Evolutionary conservation across 805 yeast genomes (phyloP), one percentile per base, ranked within the genome.

Genomic region (Sugiyamaella marilandica): DNA sequence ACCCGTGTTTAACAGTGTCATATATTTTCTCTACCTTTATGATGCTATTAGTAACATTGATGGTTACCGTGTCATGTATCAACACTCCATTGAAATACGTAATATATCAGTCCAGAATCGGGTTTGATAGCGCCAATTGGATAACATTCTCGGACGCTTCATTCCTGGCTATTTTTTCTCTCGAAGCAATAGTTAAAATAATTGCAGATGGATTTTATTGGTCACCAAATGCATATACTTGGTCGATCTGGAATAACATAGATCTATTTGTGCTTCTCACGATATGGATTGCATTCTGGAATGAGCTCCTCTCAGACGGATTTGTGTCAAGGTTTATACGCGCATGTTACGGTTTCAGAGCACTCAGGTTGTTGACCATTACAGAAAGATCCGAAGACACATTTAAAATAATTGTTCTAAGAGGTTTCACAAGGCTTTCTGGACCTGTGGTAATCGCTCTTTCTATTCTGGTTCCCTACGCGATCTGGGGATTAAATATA

Each of bases 401-500:
- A 19, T 89, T 92, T 65, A 87, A 85, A 56, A 77, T 83, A 62
- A 87, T 95, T 0, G 76, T 91, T 57, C 77, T 89, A 52, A 81
- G 87, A 1, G 97, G 97, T 5, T 74, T 84, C 49, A 72, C 83
- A 51, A 84, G 86, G 62, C 83, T 91, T 48, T 50, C 85, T 3
- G 81, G 79, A 53, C 88, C 85, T 0, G 82, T 83, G 0, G 59
- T 81, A 10, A 74, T 85, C 29, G 80, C 91, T 0, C 67, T 87
- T 44, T 80, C 90, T 39, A 76, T 91, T 59, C 68, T 92, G 41
- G 70, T 86, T 45, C 97, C 98, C 0, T 91, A 87, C 61, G 74
- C 96, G 1, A 78, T 89, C 2, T 91, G 97, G 97, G 97, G 96
- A 0, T 66, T 89, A 57, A 85, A 81, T 55, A 70, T 91, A 2